Percentiles rank a stretch among this genome's conserved stretches.
These are phyloP conservation scores for Chenopodium berlandieri DNA, from an alignment of 148 eudicot species.

Conservation along the genomic window DNA sequence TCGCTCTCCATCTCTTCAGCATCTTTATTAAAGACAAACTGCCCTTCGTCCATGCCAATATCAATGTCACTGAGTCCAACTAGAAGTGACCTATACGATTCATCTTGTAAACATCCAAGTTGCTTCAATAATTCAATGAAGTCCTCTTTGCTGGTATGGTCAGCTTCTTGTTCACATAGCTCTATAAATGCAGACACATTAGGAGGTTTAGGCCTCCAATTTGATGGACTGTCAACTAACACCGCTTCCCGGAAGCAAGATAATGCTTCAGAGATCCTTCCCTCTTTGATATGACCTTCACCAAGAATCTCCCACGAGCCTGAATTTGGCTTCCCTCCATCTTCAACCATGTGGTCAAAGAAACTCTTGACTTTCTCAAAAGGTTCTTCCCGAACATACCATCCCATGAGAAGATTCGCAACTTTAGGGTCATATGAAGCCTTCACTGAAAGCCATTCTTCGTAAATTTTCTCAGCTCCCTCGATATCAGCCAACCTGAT, in stretches of 20 bases:
- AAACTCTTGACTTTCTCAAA: conserved; percentile 58
- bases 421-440: conserved; percentile 57
- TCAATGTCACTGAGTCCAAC: conserved; percentile 11
- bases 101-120: conserved; percentile 56
- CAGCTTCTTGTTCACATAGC: conserved; percentile 51
- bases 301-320: conserved; percentile 72
- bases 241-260: conserved; percentile 67
- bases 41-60: conserved; percentile 14
- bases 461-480: conserved; percentile 67
- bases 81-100: conserved; percentile 41
- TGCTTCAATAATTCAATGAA: conserved; percentile 52
- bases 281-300: conserved; percentile 48
- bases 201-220: conserved; percentile 63
- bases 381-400: conserved; percentile 53
- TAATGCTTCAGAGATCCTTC: conserved; percentile 55
- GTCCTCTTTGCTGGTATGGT: conserved; percentile 47
- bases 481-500: conserved; percentile 62
- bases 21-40: conserved; percentile 20
- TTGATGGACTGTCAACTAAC: conserved; percentile 35
- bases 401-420: conserved; percentile 62
- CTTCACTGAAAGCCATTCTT: conserved; percentile 66
- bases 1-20: conserved; percentile 33
- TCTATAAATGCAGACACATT: conserved; percentile 44
- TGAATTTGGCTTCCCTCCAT: conserved; percentile 62
- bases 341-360: conserved; percentile 51